A percentile compares a stretch with the other conserved stretches of the same genome.
Evolutionary conservation across 1,284 basidiomycete species (phyloP).

Genomic region (Wolfiporia cocos): DNA sequence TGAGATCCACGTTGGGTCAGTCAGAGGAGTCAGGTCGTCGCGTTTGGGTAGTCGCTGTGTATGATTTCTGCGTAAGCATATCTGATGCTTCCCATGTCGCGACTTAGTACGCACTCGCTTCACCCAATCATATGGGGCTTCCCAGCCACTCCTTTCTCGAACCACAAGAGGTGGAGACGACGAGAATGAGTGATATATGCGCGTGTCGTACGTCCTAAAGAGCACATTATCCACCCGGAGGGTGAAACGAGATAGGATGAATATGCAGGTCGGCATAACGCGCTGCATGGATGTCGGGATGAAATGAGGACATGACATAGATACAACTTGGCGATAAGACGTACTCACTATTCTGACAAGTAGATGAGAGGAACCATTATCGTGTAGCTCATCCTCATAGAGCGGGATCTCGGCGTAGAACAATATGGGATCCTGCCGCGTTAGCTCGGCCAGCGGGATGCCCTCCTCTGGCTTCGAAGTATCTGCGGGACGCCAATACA

Average conservation of each 20-base stretch:
- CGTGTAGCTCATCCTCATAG: slow-evolving; percentile 93
- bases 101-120: slow-evolving; percentile 49
- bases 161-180: slow-evolving; percentile 60
- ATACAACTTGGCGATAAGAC: background rate
- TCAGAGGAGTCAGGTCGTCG: slow-evolving; percentile 86
- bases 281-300: slow-evolving; percentile 44
- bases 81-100: background rate
- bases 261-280: slow-evolving; percentile 96
- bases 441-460: slow-evolving; percentile 81
- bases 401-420: slow-evolving; percentile 92
- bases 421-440: slow-evolving; percentile 88
- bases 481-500: slow-evolving; percentile 48
- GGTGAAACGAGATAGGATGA: slow-evolving; percentile 89
- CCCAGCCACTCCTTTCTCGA: slow-evolving; percentile 84
- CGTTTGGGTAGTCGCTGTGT: slow-evolving; percentile 69
- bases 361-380: slow-evolving; percentile 83
- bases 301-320: slow-evolving; percentile 1
- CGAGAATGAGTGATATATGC: slow-evolving; percentile 83
- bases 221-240: slow-evolving; percentile 94
- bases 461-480: slow-evolving; percentile 44
- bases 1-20: slow-evolving; percentile 84
- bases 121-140: slow-evolving; percentile 81
- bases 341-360: slow-evolving; percentile 79
- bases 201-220: slow-evolving; percentile 87
- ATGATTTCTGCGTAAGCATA: background rate